Percentiles rank a stretch among this genome's conserved stretches.
Conservation (phyloP, 1,284 basidiomycete genomes). For the Grifola frondosa region DNA sequence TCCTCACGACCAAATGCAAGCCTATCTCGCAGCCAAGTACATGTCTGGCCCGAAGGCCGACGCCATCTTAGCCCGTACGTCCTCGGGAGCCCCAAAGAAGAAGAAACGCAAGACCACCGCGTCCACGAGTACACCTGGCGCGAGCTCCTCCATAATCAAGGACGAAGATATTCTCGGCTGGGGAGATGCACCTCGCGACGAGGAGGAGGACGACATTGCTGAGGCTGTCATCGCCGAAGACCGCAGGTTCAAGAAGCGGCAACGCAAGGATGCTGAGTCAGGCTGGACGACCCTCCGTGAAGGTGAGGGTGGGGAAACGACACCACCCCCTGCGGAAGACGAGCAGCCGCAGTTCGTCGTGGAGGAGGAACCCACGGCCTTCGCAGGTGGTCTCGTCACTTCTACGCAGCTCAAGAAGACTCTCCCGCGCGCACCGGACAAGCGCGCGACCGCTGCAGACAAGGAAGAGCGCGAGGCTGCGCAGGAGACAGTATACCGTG, state of each 20-base stretch:
- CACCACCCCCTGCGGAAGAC: constrained; percentile 57
- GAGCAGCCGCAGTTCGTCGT: constrained; percentile 67
- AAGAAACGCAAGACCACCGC: constrained; percentile 58
- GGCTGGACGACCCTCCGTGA: constrained; percentile 60
- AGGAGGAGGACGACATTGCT: constrained; percentile 47
- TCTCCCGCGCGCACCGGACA: constrained; percentile 36
- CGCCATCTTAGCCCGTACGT: constrained; percentile 78
- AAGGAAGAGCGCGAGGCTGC: constrained; percentile 61
- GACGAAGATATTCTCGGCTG: constrained; percentile 71
- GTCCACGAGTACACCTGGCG: constrained; percentile 32
- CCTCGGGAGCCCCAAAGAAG: constrained; percentile 67
- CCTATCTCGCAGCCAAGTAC: constrained; percentile 84
- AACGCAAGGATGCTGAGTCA: constrained; percentile 43
- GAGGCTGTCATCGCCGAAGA: constrained; percentile 69
- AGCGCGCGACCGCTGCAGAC: constrained; percentile 41
- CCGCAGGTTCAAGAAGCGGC: constrained; percentile 76
- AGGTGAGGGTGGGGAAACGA: constrained; percentile 44
- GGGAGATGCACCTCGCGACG: constrained; percentile 50
- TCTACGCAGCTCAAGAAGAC: constrained; percentile 62
- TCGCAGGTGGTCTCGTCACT: constrained; percentile 77
- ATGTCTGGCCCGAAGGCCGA: constrained; percentile 98
- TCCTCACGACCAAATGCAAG: too few relatives aligned
- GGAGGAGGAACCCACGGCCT: constrained; percentile 41
- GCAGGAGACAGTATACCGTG: constrained; percentile 94
- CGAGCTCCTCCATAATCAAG: constrained; percentile 41